Conservation (phyloP, 2,329 filamentous ascomycete species). For the Colletotrichum tanaceti region DNA sequence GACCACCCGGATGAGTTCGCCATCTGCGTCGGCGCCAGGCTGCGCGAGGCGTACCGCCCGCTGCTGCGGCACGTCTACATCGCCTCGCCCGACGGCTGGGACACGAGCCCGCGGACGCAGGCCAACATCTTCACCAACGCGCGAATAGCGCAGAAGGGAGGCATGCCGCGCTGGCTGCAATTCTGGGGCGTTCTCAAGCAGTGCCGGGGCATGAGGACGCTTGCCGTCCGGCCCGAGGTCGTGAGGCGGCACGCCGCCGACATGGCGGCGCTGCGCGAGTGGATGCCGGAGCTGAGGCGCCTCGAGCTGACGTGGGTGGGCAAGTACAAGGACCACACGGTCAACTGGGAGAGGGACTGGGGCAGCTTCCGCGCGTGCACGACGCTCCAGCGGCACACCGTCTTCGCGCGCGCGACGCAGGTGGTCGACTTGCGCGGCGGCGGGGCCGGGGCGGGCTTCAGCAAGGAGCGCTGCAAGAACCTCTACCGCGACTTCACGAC, state of each 20-base stretch:
- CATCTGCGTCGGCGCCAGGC: constrained; percentile 17
- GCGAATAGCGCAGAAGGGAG: not conserved
- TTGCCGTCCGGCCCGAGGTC: constrained; percentile 29
- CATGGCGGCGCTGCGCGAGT: constrained; percentile 5
- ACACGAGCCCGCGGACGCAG: not conserved
- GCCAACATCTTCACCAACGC: not conserved
- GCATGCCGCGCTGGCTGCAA: constrained; percentile 28
- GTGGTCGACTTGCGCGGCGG: not conserved
- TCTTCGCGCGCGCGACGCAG: constrained; percentile 18
- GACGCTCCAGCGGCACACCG: constrained; percentile 4
- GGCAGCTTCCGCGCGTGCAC: not conserved
- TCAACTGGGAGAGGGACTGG: not conserved
- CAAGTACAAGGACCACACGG: constrained; percentile 11
- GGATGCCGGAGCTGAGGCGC: constrained; percentile 8
- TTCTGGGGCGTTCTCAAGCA: constrained; percentile 36
- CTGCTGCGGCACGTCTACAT: constrained; percentile 26
- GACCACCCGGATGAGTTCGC: constrained; percentile 28
- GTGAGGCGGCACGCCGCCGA: constrained; percentile 12
- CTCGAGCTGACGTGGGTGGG: constrained; percentile 28
- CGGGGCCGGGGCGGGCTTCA: not conserved
- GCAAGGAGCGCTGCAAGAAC: constrained; percentile 9
- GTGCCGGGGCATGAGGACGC: constrained; percentile 16
- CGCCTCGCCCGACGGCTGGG: not conserved
- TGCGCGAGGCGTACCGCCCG: constrained; percentile 17
- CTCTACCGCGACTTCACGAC: constrained; percentile 30